Conservation (phyloP, 495 filamentous ascomycete species). For the Penicillium bialowiezense region DNA sequence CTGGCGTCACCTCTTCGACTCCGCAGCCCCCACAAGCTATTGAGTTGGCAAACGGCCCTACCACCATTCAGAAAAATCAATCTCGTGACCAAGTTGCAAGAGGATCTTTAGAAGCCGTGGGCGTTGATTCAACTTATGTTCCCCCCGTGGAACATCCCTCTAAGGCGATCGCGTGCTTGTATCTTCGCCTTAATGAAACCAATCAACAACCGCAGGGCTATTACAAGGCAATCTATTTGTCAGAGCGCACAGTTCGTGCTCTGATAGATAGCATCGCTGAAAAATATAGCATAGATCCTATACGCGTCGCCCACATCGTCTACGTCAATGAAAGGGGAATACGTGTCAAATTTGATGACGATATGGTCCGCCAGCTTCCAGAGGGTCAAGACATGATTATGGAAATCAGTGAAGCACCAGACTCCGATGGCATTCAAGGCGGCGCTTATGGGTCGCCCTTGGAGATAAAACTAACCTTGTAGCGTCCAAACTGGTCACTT, state of each 20-base stretch:
- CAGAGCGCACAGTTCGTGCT: slow-evolving; percentile 60
- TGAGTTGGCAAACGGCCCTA: slow-evolving; percentile 30
- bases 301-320: slow-evolving; percentile 58
- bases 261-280: slow-evolving; percentile 60
- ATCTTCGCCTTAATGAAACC: slow-evolving; percentile 61
- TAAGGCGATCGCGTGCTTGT: slow-evolving; percentile 90
- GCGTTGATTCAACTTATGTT: slow-evolving; percentile 79
- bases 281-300: slow-evolving; percentile 69
- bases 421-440: too few species aligned
- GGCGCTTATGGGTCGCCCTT: too few species aligned
- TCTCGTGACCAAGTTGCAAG: slow-evolving; percentile 48
- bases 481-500: too few species aligned
- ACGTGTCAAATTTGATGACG: slow-evolving; percentile 77
- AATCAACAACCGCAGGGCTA: slow-evolving; percentile 57
- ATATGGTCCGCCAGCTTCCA: slow-evolving; percentile 67
- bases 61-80: slow-evolving; percentile 44
- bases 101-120: slow-evolving; percentile 88
- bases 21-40: slow-evolving; percentile 30
- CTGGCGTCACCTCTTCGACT: slow-evolving; percentile 44
- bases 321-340: slow-evolving; percentile 63
- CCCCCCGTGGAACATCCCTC: slow-evolving; percentile 68
- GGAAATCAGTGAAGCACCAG: slow-evolving; percentile 38
- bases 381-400: slow-evolving; percentile 81
- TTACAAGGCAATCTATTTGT: slow-evolving; percentile 82
- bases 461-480: too few species aligned